Evolutionary conservation across 768 basidiomycete genomes (phyloP), one percentile per base, ranked within the genome.

Genomic region (Boletus subcaerulescens): DNA sequence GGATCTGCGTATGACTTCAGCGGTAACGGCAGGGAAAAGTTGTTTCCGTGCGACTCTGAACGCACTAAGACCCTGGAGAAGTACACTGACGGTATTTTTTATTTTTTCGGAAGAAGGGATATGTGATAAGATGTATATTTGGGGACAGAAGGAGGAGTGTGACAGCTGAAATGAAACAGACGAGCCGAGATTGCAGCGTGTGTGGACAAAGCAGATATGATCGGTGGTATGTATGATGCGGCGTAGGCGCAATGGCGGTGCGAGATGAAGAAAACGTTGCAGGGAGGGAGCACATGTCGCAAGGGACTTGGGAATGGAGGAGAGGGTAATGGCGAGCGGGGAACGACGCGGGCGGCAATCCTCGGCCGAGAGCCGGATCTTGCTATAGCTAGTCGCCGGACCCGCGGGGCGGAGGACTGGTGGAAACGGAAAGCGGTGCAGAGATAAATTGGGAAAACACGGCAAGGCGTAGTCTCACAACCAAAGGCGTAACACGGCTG

Each of bases 181-280:
- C 55, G 53, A 66, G 64, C 64, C 64, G 64, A 65, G 61, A 65
- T 65, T 49, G 61, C 52, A 58, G 60, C 57, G 48, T 65, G 60
- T 57, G 60, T 57, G 58, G 59, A 56, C 57, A 55, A 52, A 15
- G 42, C 32, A 59, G 54, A 35, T 35, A 58, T 57, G 62, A 63
- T 63, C 59, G 60, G 57, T 65, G 60, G 46, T 52, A 42, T 17
- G 33, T 38, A 59, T 59, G 56, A 52, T 56, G 56, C 58, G 62
- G 61, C 59, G 67, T 49, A 55, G 59, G 60, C 55, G 67, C 56
- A 62, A 65, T 55, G 58, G 63, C 58, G 57, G 60, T 56, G 52
- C 39, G 50, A 64, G 62, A 70, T 70, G 69, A 71, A 72, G 55
- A 65, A 67, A 72, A 70, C 71, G 69, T 71, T 71, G 62, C 53